Conservation (phyloP, 306 rosid genomes). For the Oemleria cerasiformis region DNA sequence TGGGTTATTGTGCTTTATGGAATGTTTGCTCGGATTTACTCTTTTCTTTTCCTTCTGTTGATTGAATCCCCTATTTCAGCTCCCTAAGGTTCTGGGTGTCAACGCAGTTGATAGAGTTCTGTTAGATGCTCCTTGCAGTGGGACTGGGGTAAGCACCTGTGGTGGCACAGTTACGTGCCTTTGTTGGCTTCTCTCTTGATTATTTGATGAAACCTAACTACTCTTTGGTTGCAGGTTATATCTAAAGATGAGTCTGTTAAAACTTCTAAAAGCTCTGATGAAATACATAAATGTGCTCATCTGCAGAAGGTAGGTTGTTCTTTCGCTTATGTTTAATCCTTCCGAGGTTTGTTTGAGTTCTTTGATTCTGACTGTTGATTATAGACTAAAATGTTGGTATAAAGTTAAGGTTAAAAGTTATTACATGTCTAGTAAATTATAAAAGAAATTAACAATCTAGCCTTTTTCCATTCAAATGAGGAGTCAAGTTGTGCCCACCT, state of each 20-base stretch:
- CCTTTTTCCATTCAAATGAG: too few relatives aligned
- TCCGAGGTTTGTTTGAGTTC: neutral
- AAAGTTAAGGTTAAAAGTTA: neutral
- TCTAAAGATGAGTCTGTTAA: constrained; percentile 97
- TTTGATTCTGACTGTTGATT: neutral
- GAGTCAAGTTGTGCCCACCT: neutral
- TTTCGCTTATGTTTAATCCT: neutral
- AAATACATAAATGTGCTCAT: constrained; percentile 67
- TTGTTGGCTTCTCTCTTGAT: neutral
- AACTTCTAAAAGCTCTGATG: constrained; percentile 74
- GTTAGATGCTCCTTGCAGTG: constrained; percentile 99
- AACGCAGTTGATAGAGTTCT: constrained; percentile 79
- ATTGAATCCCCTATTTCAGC: constrained; percentile 45
- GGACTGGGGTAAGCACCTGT: constrained; percentile 77
- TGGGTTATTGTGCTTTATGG: neutral
- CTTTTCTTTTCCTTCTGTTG: neutral
- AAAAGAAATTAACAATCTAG: neutral
- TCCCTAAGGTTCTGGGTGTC: constrained; percentile 79
- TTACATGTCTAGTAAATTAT: neutral
- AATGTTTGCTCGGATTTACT: constrained; percentile 1
- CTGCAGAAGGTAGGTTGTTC: constrained; percentile 68
- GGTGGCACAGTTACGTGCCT: neutral
- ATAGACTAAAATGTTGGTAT: neutral
- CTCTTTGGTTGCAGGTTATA: constrained; percentile 60
- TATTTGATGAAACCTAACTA: constrained; percentile 10